Evolutionary conservation across 2,329 filamentous ascomycete species (phyloP), one percentile per base, ranked within the genome.

Genomic region (Chrysoporthe cubensis): DNA sequence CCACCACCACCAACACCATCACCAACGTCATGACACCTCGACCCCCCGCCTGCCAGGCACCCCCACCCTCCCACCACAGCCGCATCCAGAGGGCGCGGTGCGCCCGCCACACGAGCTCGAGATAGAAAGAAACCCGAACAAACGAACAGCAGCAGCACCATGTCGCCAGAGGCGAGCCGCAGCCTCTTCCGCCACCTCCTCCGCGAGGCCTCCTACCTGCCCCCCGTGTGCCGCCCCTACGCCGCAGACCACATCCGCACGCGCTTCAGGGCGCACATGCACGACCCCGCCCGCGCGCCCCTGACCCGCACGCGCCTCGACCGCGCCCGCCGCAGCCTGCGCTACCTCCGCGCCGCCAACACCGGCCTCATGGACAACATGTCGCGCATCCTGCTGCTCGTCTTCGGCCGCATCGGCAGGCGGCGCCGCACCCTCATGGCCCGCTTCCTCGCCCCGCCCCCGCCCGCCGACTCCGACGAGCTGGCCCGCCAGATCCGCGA

Each of bases 131-230:
- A 26, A 26, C 26, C 26, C 26, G 26, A 26, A 26, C 26, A 2
- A 26, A 26, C 26, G 26, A 26, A 26, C 26, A 26, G 26, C 26
- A 26, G 26, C 26, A 26, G 26, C 26, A 26, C 26, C 26, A 26
- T 26, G 26, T 26, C 37, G 37, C 37, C 37, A 40, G 37, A 40
- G 37, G n/a, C 40, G 44, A 71, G 0, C 4, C 72, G 83, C 16
- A 82, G 84, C 71, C 76, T 88, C 59, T 90, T 88, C 75, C 83
- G 88, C 66, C 82, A 86, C 67, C 78, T 90, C 32, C 84, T 90
- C 46, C 86, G 88, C 68, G 87, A 89, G 78, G 79, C 82, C 50
- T 83, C 85, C 40, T 90, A 90, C 73, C 83, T 90, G 2, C 87
- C 87, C 1, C 80, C 80, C 2, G 76, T 83, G 50, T 85, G 84